phyloP scores from a whole-genome alignment of 768 basidiomycete genomes.

The Tylopilus cervinicoccineus region DNA sequence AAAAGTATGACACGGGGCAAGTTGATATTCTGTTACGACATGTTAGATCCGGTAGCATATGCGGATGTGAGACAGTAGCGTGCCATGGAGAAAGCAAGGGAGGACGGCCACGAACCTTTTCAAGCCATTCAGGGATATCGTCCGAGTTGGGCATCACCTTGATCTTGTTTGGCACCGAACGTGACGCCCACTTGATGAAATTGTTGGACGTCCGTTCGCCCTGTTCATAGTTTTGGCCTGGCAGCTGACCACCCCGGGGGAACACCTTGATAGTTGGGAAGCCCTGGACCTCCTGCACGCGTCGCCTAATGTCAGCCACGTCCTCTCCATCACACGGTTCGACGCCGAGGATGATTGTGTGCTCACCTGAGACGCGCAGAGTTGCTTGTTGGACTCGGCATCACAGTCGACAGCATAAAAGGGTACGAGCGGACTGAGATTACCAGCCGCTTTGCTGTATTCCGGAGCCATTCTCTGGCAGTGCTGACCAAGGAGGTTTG shows the following conservation, averaged over 20 bases:
- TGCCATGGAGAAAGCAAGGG: background rate
- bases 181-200: conserved; percentile 72
- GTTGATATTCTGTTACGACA: conserved; percentile 31
- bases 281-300: conserved; percentile 65
- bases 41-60: background rate
- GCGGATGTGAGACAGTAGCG: background rate
- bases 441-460: conserved; percentile 75
- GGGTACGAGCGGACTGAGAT: conserved; percentile 77
- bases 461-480: conserved; percentile 86
- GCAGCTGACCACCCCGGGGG: conserved; percentile 65
- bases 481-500: conserved; percentile 39
- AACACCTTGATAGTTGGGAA: conserved; percentile 95
- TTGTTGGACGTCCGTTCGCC: conserved; percentile 67
- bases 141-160: conserved; percentile 52
- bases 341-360: background rate
- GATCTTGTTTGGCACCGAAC: conserved; percentile 69
- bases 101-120: conserved; percentile 48
- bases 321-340: too few relatives aligned
- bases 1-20: conserved; percentile 61
- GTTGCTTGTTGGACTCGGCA: conserved; percentile 67
- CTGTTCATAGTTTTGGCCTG: conserved; percentile 61
- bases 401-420: conserved; percentile 95
- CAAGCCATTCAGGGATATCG: conserved; percentile 65
- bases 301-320: background rate
- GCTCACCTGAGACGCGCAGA: conserved; percentile 75